Evolutionary conservation across 768 basidiomycete genomes (phyloP).

Genomic region (Tricholoma matsutake): DNA sequence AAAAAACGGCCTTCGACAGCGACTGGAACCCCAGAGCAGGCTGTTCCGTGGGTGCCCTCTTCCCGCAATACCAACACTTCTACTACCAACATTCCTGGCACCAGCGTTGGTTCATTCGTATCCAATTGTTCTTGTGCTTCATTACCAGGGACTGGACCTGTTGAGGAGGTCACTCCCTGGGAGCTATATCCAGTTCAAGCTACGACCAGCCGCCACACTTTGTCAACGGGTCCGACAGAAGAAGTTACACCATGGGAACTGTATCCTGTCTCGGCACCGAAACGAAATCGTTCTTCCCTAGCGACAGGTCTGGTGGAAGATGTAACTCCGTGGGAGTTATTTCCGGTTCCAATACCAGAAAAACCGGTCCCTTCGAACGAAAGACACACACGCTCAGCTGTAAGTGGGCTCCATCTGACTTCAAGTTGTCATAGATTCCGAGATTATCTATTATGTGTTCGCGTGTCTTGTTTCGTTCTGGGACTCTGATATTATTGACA

Average conservation of each 20-base stretch:
- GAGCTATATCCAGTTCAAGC: slow-evolving; percentile 14
- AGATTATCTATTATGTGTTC: slow-evolving; percentile 2
- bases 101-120: slow-evolving; percentile 6
- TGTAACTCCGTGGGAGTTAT: slow-evolving; percentile 34
- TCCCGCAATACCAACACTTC: slow-evolving; percentile 1
- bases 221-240: slow-evolving; percentile 21
- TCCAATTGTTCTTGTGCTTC: slow-evolving; percentile 11
- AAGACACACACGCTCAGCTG: slow-evolving; percentile 16
- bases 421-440: slow-evolving; percentile 10
- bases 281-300: slow-evolving; percentile 19
- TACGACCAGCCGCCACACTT: slow-evolving; percentile 8
- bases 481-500: slow-evolving; percentile 4
- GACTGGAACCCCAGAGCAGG: slow-evolving; percentile 23
- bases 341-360: slow-evolving; percentile 14
- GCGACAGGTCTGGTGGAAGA: slow-evolving; percentile 25
- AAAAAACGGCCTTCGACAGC: slow-evolving; percentile 24
- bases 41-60: slow-evolving; percentile 28
- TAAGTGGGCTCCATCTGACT: slow-evolving; percentile 16
- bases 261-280: slow-evolving; percentile 16
- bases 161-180: slow-evolving; percentile 25
- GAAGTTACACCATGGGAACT: slow-evolving; percentile 31
- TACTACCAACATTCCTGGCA: slow-evolving; percentile 5
- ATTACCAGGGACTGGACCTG: slow-evolving; percentile 10
- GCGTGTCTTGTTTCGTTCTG: slow-evolving; percentile 5
- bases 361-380: slow-evolving; percentile 5